Conservation (phyloP, 2,329 filamentous ascomycete genomes). For the Fusarium multiceps region DNA sequence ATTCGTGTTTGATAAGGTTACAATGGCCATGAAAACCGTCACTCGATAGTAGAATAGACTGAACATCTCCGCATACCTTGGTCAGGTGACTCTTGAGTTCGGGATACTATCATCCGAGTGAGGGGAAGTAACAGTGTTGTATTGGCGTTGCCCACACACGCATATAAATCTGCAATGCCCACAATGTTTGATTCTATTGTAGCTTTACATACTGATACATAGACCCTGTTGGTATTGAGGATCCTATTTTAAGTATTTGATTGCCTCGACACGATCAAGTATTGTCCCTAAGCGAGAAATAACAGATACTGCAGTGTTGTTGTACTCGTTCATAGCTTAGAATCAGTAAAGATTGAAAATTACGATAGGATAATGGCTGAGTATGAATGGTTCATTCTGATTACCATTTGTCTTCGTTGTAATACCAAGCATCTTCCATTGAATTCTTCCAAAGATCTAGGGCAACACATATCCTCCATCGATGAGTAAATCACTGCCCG, state of each 20-base stretch:
- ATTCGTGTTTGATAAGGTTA: background rate
- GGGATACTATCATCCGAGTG: slow-evolving; percentile 21
- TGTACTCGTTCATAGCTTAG: background rate
- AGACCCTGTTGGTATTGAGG: background rate
- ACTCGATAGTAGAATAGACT: background rate
- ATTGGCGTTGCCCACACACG: background rate
- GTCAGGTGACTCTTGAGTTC: slow-evolving; percentile 20
- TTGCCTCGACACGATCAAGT: background rate
- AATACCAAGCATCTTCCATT: background rate
- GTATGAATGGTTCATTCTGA: background rate
- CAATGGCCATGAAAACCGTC: background rate
- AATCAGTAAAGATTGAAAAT: background rate
- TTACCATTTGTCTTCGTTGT: background rate
- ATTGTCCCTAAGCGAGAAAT: background rate
- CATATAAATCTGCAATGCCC: background rate
- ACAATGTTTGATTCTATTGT: background rate
- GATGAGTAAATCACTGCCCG: slow-evolving; percentile 31
- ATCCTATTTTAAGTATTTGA: rapidly evolving
- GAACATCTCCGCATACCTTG: background rate
- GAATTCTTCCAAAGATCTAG: background rate
- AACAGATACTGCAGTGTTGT: background rate
- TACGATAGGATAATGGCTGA: background rate
- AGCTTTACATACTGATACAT: background rate
- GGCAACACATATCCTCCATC: slow-evolving; percentile 35
- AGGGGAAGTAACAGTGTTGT: slow-evolving; percentile 11